A percentile compares a stretch with the other conserved stretches of the same genome.
Evolutionary conservation across 352 stramenopile genomes (phyloP).

Genomic region (Globisporangium camurandrum): DNA sequence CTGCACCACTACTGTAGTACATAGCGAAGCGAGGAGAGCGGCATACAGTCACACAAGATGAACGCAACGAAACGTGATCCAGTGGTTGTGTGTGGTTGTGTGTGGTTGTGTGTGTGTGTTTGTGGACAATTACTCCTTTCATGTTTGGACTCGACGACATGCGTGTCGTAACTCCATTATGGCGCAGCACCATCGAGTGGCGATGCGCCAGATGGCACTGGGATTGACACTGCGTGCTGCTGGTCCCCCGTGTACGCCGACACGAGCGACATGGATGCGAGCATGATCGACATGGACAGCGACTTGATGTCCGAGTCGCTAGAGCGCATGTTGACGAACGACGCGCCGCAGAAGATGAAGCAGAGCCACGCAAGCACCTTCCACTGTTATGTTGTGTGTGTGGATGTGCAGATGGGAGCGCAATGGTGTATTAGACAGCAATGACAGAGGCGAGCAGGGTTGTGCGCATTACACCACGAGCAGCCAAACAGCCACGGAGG

Average conservation of each 20-base stretch:
- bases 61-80: background rate
- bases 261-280: conserved; percentile 58
- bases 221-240: conserved; percentile 21
- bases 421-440: background rate
- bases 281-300: conserved; percentile 74
- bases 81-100: background rate
- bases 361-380: conserved; percentile 60
- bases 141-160: too few relatives aligned
- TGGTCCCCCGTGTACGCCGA: conserved; percentile 44
- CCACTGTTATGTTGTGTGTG: conserved; percentile 32
- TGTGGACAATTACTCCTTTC: background rate
- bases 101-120: background rate
- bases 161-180: background rate
- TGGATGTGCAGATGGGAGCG: background rate
- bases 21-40: too few relatives aligned
- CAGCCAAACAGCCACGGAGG: background rate
- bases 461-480: background rate
- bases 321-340: conserved; percentile 56
- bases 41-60: too few relatives aligned
- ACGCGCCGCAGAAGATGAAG: conserved; percentile 54
- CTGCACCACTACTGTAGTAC: too few relatives aligned
- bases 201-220: conserved; percentile 10
- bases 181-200: conserved; percentile 3
- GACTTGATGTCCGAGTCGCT: conserved; percentile 52
- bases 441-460: background rate